These are phyloP conservation scores for Oemleria cerasiformis DNA, from an alignment of 306 rosid genomes.

Conservation along the genomic window DNA sequence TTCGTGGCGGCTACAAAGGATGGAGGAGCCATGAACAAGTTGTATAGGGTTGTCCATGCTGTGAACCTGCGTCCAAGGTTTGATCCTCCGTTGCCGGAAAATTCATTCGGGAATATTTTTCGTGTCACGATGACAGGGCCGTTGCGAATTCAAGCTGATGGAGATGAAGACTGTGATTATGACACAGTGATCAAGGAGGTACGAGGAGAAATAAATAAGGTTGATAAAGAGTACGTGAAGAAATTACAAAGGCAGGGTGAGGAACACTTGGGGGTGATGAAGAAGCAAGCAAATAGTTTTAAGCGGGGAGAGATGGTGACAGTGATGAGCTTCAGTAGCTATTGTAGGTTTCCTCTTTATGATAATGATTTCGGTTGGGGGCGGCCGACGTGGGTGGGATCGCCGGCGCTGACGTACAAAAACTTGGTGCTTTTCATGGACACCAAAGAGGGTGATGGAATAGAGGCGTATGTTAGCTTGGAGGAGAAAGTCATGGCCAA, in stretches of 20 bases:
- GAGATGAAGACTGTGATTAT: background rate
- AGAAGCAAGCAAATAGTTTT: background rate
- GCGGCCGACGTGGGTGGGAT: slow-evolving; percentile 46
- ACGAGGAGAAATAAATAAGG: slow-evolving; percentile 17
- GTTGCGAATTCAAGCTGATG: background rate
- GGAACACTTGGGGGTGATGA: background rate
- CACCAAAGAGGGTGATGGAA: slow-evolving; percentile 35
- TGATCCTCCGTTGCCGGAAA: background rate
- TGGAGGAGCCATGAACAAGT: background rate
- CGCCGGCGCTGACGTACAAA: slow-evolving; percentile 36
- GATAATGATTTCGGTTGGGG: slow-evolving; percentile 49
- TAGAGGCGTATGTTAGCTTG: slow-evolving; percentile 28
- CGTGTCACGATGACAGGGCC: background rate
- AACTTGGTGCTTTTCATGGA: slow-evolving; percentile 48
- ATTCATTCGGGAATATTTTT: no score
- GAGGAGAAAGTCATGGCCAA: slow-evolving; percentile 46
- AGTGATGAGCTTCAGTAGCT: slow-evolving; percentile 7
- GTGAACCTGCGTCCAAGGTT: background rate
- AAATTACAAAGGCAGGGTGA: slow-evolving; percentile 4
- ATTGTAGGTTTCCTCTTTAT: slow-evolving; percentile 18
- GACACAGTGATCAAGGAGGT: slow-evolving; percentile 20
- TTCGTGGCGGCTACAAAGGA: slow-evolving; percentile 35
- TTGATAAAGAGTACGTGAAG: background rate
- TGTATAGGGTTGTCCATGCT: background rate
- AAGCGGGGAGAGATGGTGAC: background rate